Evolutionary conservation across 768 basidiomycete species (phyloP).

Genomic region (Pleurotus sapidus): DNA sequence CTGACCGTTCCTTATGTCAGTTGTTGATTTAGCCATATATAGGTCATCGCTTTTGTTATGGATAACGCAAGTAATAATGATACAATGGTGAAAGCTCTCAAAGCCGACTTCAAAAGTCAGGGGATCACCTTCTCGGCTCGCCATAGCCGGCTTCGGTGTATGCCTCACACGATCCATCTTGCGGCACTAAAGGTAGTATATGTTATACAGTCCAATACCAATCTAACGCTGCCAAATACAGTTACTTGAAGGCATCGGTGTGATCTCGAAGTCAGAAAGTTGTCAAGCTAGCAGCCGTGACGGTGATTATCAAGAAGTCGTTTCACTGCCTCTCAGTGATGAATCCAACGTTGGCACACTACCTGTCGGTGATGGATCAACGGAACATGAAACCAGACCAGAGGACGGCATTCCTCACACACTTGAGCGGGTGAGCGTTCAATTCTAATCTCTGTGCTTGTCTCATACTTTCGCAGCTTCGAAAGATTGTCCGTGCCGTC

Average conservation of each 20-base stretch:
- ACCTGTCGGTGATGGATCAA: too few relatives aligned
- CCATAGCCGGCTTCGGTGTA: slow-evolving; percentile 26
- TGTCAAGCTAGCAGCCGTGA: neutral
- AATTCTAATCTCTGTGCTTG: too few relatives aligned
- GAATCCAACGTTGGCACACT: too few relatives aligned
- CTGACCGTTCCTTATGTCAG: neutral
- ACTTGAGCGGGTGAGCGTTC: too few relatives aligned
- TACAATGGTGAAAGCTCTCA: slow-evolving; percentile 23
- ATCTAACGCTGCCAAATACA: neutral
- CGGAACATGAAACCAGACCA: too few relatives aligned
- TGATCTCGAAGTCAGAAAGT: slow-evolving; percentile 4
- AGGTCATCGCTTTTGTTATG: slow-evolving; percentile 30
- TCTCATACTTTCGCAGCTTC: too few relatives aligned
- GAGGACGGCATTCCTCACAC: too few relatives aligned
- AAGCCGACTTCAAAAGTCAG: slow-evolving; percentile 1
- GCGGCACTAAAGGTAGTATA: slow-evolving; percentile 26
- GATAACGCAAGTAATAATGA: slow-evolving; percentile 36
- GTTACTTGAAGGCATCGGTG: slow-evolving; percentile 11
- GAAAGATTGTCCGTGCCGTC: slow-evolving; percentile 13
- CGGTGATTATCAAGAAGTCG: slow-evolving; percentile 10
- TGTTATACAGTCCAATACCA: too few relatives aligned
- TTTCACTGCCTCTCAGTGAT: neutral
- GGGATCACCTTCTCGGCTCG: slow-evolving; percentile 21
- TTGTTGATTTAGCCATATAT: neutral
- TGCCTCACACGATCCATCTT: slow-evolving; percentile 36